Percentiles rank a stretch among this genome's conserved stretches.
These are phyloP conservation scores for Neurospora discreta DNA, from an alignment of 495 filamentous ascomycete genomes.

Conservation along the genomic window DNA sequence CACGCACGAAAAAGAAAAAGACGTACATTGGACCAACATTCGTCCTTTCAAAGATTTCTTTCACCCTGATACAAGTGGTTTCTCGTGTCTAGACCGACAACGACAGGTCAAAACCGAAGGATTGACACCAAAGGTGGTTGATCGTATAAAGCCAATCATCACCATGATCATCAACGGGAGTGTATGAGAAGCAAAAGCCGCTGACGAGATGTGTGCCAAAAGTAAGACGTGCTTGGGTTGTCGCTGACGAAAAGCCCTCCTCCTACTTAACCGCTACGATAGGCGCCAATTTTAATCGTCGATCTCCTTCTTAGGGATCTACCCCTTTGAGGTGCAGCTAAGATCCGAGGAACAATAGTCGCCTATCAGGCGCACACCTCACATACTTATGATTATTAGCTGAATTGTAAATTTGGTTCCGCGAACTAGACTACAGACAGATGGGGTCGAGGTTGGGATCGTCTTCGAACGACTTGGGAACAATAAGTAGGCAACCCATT, in stretches of 20 bases:
- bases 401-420: neutral
- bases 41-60: neutral
- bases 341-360: neutral
- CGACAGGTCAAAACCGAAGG: neutral
- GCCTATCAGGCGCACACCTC: neutral
- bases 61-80: neutral
- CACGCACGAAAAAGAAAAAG: neutral
- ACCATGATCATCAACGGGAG: neutral
- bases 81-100: neutral
- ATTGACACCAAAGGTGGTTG: neutral
- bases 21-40: neutral
- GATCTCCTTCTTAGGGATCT: neutral
- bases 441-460: too few species aligned
- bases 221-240: neutral
- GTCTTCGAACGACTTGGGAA: neutral
- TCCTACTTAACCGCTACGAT: neutral
- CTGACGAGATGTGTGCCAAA: neutral
- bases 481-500: neutral
- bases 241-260: neutral
- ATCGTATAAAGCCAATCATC: neutral
- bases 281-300: neutral
- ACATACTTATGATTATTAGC: neutral
- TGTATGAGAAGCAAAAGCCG: neutral
- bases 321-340: neutral
- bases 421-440: too few species aligned